Evolutionary conservation across 306 rosid species (phyloP), one percentile per base, ranked within the genome.

Genomic region (Quercus variabilis): DNA sequence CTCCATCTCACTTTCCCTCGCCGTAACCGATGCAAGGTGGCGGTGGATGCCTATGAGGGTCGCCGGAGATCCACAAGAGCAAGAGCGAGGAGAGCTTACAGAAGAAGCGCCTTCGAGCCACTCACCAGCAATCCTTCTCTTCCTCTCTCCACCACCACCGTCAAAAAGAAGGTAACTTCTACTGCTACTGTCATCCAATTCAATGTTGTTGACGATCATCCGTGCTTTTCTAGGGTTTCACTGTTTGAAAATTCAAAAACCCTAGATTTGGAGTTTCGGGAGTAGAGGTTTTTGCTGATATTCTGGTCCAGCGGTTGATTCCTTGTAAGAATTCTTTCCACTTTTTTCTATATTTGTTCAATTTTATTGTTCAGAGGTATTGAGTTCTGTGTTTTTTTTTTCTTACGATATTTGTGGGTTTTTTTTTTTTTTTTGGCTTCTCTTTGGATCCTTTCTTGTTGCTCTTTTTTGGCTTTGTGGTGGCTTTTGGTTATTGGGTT

Each of bases 41-140:
- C 94, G 7, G 98, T 93, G 26, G 97, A 91, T 64, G 97, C 98
- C 25, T 97, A 93, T 4, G 98, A 93, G 76, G 97, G 98, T 17
- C 95, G 97, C 69, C 87, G 98, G 97, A 93, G 97, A 93, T 93
- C 91, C 93, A 97, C 0, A 93, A 93, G 88, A 91, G 85, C 81
- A 93, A 91, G 84, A 89, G 98, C 21, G 98, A 93, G 69, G 98
- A 93, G 84, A 93, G 97, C 80, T 87, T 93, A 74, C 86, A 68
- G 80, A 93, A 93, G 91, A 93, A 93, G 87, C 93, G 95, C 51
- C 94, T 93, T 33, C 94, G 82, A 73, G 76, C 91, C 21, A 43
- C 51, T 43, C 51, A 43, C 12, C 95, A 91, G 78, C 98, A 84
- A 20, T 87, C 84, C 83, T 91, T 93, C 77, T 62, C 88, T 43